Evolutionary conservation across 2,329 filamentous ascomycete species (phyloP).

Genomic region (Talaromyces sp.): DNA sequence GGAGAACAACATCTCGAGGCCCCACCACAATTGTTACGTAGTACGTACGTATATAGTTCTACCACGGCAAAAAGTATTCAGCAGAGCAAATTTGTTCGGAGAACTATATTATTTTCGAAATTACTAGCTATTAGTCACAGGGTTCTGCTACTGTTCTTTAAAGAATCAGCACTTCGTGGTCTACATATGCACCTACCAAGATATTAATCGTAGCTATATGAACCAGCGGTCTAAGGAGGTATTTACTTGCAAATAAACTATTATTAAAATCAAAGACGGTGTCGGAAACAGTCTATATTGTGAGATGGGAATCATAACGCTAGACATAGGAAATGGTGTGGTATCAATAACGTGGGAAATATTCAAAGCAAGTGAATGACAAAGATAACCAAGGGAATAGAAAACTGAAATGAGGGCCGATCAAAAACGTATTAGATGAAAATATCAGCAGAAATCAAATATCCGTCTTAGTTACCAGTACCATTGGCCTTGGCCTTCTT

Average conservation of each 20-base stretch:
- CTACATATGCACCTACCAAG: background rate
- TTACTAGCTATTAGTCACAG: background rate
- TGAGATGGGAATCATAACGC: background rate
- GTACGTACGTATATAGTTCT: background rate
- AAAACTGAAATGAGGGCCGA: background rate
- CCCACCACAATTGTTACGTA: background rate
- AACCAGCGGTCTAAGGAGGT: no score
- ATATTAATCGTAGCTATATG: background rate
- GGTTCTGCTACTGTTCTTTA: background rate
- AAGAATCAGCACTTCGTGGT: background rate
- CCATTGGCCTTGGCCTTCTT: conserved; percentile 5
- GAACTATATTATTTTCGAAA: background rate
- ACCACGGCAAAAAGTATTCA: background rate
- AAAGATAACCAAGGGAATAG: background rate
- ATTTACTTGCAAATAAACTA: background rate
- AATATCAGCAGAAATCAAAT: background rate
- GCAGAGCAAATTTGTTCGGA: background rate
- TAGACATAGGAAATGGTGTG: background rate
- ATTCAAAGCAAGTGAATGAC: background rate
- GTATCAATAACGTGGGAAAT: background rate
- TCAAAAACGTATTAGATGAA: background rate
- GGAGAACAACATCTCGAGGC: background rate
- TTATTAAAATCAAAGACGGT: background rate
- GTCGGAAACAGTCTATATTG: background rate
- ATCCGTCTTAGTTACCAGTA: background rate